Base-by-base conservation (phyloP, 164 flowering plant genomes). In the Magnolia changhungtana region DNA sequence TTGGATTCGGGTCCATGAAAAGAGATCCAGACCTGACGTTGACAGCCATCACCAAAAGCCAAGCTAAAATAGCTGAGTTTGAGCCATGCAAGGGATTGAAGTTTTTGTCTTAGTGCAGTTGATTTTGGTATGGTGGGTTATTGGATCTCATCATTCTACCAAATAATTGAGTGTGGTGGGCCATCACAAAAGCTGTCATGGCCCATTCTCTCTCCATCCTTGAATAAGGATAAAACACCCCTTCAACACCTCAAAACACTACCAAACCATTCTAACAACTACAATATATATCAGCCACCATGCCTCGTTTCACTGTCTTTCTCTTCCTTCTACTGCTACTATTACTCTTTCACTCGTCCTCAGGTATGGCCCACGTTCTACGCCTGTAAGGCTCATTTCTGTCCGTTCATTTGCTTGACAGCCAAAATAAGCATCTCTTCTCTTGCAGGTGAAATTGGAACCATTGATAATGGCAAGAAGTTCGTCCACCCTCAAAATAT, bases 41-140 rank as follows among this genome's bases (percentile, higher is more conserved):
- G 45, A 37, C 45, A 37, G 45, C 45, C 45, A 2, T 5, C 7
- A 27, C 29, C 29, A 27, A 65, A 65, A 65, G 68, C 68, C 21
- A 2, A 24, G 13, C 37, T 24, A 29, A 65, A 23, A 65, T 65
- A 21, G 29, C 68, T 23, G 63, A 59, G 45, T 16, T 68, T 14
- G 49, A 29, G 51, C 71, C 71, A 68, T 68, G 71, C 71, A 68
- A 24, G 71, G 50, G 18, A 8, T 19, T 68, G 71, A 50, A 29
- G 11, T 27, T 31, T 68, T 31, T 14, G 19, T 45, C 14, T 45
- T 77, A 79, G 86, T 81, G 82, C 71, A 87, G 88, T 88, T 88
- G 90, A 86, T 89, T 86, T 86, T 61, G 76, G 55, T n/a, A 9
- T 84, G 81, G 84, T 78, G 73, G 79, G 67, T 79, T 80, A 37